Evolutionary conservation across 306 rosid species (phyloP).

Genomic region (Casuarina equisetifolia): DNA sequence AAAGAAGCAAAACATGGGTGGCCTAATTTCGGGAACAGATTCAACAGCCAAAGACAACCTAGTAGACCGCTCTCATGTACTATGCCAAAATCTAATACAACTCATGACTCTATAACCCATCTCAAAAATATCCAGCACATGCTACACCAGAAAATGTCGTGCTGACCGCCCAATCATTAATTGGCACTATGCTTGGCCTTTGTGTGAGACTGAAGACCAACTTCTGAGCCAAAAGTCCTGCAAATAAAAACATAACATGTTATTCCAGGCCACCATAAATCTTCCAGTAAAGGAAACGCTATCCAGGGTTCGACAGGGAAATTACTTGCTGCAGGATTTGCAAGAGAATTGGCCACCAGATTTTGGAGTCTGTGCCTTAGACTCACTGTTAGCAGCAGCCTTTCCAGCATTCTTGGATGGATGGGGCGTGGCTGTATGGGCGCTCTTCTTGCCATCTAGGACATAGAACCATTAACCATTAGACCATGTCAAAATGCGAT

Average conservation of each 20-base stretch:
- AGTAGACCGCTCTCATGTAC: not conserved
- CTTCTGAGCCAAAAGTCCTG: constrained; percentile 62
- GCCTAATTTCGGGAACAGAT: not conserved
- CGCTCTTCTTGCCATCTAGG: constrained; percentile 69
- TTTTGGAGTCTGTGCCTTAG: constrained; percentile 56
- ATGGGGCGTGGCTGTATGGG: constrained; percentile 70
- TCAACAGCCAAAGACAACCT: not conserved
- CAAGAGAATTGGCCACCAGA: constrained; percentile 62
- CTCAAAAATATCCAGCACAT: constrained; percentile 5
- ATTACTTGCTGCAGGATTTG: constrained; percentile 66
- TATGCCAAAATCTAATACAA: not conserved
- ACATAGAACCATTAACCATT: not conserved
- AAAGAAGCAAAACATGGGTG: not conserved
- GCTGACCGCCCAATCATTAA: constrained; percentile 16
- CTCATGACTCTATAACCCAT: not conserved
- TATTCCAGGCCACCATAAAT: not conserved
- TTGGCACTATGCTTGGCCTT: constrained; percentile 71
- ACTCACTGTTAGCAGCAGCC: constrained; percentile 38
- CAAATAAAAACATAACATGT: not conserved
- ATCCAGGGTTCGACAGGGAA: not conserved
- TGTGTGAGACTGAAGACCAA: constrained; percentile 65
- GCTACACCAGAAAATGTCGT: not conserved
- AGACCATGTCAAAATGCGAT: no score
- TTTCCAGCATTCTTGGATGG: constrained; percentile 72
- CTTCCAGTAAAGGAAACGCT: not conserved